Conservation (phyloP, 1,284 basidiomycete species). For the Cutaneotrichosporon sp. region DNA sequence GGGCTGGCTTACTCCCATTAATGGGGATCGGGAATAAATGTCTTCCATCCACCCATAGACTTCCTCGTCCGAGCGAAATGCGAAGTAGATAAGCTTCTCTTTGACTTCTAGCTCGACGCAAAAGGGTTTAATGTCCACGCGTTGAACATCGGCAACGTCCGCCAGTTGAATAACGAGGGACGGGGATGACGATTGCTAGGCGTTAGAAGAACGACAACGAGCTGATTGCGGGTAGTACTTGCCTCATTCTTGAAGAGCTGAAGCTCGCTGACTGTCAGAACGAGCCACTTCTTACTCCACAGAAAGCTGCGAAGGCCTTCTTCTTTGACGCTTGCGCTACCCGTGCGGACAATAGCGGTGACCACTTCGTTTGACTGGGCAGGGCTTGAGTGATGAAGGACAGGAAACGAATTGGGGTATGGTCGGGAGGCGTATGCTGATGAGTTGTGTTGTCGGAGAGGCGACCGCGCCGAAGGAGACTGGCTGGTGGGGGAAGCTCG, state of each 20-base stretch:
- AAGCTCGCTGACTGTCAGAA: conserved; percentile 74
- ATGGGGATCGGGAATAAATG: conserved; percentile 83
- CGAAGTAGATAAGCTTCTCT: conserved; percentile 55
- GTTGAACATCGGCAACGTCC: conserved; percentile 80
- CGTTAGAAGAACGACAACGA: too few species aligned
- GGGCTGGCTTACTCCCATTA: conserved; percentile 88
- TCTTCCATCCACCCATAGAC: conserved; percentile 96
- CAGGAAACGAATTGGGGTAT: conserved; percentile 33
- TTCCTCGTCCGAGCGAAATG: conserved; percentile 85
- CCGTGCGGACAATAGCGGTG: conserved; percentile 45
- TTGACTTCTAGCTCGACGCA: conserved; percentile 80
- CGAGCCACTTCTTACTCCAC: conserved; percentile 87
- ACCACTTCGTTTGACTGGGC: conserved; percentile 7
- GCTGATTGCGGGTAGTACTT: too few species aligned
- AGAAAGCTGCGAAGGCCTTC: conserved; percentile 77
- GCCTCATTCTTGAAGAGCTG: conserved; percentile 92
- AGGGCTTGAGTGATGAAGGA: conserved; percentile 18
- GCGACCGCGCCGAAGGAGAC: conserved; percentile 1
- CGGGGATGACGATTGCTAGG: conserved; percentile 34
- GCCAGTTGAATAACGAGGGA: conserved; percentile 51
- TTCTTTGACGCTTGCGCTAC: conserved; percentile 76
- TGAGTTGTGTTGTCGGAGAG: background rate
- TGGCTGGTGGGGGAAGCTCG: conserved; percentile 10
- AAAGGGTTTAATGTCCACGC: conserved; percentile 88
- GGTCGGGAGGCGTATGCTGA: conserved; percentile 23